Conservation (phyloP, 768 basidiomycete genomes). For the Rhodotorula taiwanensis region DNA sequence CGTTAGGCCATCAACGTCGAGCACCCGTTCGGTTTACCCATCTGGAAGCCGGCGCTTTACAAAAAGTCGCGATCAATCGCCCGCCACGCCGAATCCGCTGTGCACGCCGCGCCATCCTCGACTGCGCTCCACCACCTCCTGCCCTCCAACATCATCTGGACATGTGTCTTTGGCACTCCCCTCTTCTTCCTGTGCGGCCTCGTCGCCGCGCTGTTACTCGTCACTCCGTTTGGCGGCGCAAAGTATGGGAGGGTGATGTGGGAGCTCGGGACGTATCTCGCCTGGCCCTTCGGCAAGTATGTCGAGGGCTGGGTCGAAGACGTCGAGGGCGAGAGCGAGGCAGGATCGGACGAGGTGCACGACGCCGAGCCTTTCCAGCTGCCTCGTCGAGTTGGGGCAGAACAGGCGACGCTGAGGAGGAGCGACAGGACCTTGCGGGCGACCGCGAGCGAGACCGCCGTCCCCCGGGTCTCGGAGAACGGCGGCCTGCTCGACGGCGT, state of each 20-base stretch:
- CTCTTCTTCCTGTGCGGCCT: constrained; percentile 64
- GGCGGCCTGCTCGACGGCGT: constrained; percentile 5
- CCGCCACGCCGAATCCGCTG: constrained; percentile 86
- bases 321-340: constrained; percentile 42
- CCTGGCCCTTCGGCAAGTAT: constrained; percentile 97
- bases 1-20: constrained; percentile 82
- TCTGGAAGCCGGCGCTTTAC: constrained; percentile 99
- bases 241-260: constrained; percentile 78
- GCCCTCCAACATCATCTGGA: constrained; percentile 92
- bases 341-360: constrained; percentile 7
- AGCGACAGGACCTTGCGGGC: constrained; percentile 38
- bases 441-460: constrained; percentile 45
- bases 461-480: constrained; percentile 41
- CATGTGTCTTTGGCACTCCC: constrained; percentile 87
- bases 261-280: constrained; percentile 91
- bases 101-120: constrained; percentile 85
- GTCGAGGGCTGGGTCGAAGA: constrained; percentile 64
- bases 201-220: constrained; percentile 60
- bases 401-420: constrained; percentile 45
- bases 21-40: constrained; percentile 96
- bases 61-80: constrained; percentile 95
- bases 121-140: constrained; percentile 87
- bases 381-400: too few species aligned
- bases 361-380: too few species aligned
- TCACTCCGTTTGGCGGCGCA: constrained; percentile 71